These are phyloP conservation scores for Pelargonium citronellum DNA, from an alignment of 441 rosid genomes.

Conservation along the genomic window DNA sequence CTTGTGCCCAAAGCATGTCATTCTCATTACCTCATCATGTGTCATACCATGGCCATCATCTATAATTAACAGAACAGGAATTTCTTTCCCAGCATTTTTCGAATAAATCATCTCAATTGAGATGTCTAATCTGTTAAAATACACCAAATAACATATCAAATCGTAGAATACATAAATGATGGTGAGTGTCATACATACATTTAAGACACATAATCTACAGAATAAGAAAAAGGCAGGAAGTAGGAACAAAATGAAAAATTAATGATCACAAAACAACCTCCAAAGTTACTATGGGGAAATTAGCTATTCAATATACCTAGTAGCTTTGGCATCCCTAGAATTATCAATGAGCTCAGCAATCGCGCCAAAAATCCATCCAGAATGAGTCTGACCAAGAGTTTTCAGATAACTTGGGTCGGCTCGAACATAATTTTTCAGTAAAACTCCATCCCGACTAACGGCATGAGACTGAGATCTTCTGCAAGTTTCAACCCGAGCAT, in stretches of 20 bases:
- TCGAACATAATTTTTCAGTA: constrained; percentile 26
- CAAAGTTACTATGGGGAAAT: neutral
- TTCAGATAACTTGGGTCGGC: constrained; percentile 33
- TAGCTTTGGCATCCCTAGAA: constrained; percentile 36
- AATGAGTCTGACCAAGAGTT: constrained; percentile 36
- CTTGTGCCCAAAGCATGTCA: constrained; percentile 36
- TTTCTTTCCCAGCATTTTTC: constrained; percentile 25
- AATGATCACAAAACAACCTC: neutral
- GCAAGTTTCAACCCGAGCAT: constrained; percentile 12
- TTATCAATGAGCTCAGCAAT: constrained; percentile 42
- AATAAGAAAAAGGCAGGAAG: neutral
- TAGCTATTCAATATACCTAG: constrained; percentile 19
- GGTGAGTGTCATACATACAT: neutral
- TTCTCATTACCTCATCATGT: constrained; percentile 31
- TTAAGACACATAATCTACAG: neutral
- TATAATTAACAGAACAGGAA: constrained; percentile 34
- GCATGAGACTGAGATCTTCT: constrained; percentile 5
- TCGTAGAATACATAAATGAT: neutral
- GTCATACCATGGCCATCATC: constrained; percentile 39
- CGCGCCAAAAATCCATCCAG: constrained; percentile 39
- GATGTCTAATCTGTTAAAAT: constrained; percentile 30
- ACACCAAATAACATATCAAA: neutral
- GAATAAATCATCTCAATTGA: constrained; percentile 28
- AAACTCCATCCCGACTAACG: constrained; percentile 11
- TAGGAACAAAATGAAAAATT: neutral